phyloP scores from a whole-genome alignment of 257 asterid species.

The Oldenlandia corymbosa region DNA sequence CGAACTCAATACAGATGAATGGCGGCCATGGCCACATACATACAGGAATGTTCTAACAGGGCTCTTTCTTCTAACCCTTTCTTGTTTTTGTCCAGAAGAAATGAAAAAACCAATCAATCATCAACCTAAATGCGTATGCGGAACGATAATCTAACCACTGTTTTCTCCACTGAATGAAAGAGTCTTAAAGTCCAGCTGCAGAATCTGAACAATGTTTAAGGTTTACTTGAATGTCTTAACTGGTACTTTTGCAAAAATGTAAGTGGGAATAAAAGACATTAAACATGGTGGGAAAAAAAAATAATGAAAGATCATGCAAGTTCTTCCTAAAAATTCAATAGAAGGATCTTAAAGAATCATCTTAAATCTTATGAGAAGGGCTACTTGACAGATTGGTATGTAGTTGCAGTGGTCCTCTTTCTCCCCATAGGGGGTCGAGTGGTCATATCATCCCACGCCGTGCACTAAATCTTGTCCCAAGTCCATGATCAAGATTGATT shows the following conservation, averaged over 20 bases:
- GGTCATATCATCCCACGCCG: slow-evolving; percentile 27
- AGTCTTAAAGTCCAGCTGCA: not conserved
- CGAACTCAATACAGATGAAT: no score
- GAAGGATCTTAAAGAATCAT: not conserved
- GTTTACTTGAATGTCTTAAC: no score
- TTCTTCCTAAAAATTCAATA: not conserved
- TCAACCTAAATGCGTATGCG: not conserved
- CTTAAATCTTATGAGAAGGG: no score
- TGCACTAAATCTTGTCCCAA: slow-evolving; percentile 27
- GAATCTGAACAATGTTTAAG: slow-evolving; percentile 9
- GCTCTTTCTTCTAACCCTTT: no score
- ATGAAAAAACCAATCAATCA: not conserved
- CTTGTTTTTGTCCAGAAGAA: no score
- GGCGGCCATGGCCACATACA: no score
- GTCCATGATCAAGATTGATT: slow-evolving; percentile 19
- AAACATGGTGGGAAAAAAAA: no score
- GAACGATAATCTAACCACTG: no score
- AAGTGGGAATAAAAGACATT: not conserved
- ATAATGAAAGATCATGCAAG: not conserved
- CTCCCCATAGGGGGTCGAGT: no score
- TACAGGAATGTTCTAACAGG: not conserved
- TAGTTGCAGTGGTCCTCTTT: slow-evolving; percentile 39
- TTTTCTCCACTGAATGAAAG: no score
- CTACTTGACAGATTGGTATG: slow-evolving; percentile 23
- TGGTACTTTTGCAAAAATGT: not conserved